Conservation (phyloP, 352 stramenopile species). For the Globisporangium emineosum region DNA sequence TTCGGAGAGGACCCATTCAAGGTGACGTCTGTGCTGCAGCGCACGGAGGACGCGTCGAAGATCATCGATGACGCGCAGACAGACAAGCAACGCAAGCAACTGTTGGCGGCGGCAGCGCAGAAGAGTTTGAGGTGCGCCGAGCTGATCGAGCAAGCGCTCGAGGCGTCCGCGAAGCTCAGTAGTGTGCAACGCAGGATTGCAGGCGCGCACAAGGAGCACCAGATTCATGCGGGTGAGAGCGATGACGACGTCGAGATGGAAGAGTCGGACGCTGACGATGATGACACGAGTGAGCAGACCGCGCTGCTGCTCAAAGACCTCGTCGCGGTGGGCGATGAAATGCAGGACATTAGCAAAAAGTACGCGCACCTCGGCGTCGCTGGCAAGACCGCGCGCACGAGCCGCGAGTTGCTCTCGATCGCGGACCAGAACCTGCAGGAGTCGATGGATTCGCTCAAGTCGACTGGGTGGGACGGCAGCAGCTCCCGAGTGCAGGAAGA, state of each 20-base stretch:
- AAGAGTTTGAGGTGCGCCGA: conserved; percentile 73
- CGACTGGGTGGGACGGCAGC: conserved; percentile 7
- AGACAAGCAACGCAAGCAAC: conserved; percentile 29
- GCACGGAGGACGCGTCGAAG: conserved; percentile 34
- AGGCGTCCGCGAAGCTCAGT: conserved; percentile 42
- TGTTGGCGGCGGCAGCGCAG: conserved; percentile 38
- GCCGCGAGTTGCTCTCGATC: conserved; percentile 43
- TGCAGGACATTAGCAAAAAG: conserved; percentile 45
- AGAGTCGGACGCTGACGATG: conserved; percentile 25
- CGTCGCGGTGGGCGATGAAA: conserved; percentile 43
- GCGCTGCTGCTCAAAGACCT: conserved; percentile 61
- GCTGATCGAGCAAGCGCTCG: conserved; percentile 72
- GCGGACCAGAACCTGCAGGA: conserved; percentile 45
- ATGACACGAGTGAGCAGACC: conserved; percentile 28
- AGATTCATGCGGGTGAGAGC: conserved; percentile 16
- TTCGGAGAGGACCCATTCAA: conserved; percentile 63
- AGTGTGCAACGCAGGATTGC: conserved; percentile 43
- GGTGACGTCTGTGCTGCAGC: conserved; percentile 23
- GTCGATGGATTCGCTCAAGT: conserved; percentile 21
- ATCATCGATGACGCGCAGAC: conserved; percentile 21
- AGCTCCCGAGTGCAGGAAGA: conserved; percentile 34
- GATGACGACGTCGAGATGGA: conserved; percentile 33
- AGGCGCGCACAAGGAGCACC: conserved; percentile 21
- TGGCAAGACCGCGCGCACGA: conserved; percentile 48
- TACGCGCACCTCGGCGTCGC: conserved; percentile 47